A percentile compares a stretch with the other conserved stretches of the same genome.
Evolutionary conservation across 2,329 filamentous ascomycete genomes (phyloP).

Genomic region (Aureobasidium zeae): DNA sequence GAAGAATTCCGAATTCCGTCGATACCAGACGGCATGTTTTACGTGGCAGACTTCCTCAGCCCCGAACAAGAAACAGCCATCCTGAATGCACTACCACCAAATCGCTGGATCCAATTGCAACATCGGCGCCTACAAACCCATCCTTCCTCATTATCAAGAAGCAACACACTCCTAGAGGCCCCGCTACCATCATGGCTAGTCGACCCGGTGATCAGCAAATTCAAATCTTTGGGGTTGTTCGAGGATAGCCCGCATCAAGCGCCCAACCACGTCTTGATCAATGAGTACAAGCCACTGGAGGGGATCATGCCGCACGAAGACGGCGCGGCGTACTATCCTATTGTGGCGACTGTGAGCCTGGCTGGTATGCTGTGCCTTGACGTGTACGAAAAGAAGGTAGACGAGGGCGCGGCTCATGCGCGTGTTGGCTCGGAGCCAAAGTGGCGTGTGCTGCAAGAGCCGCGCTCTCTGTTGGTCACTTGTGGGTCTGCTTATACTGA

Average conservation of each 20-base stretch:
- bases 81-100: constrained; percentile 42
- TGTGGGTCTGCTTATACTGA: constrained; percentile 58
- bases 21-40: constrained; percentile 63
- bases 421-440: constrained; percentile 45
- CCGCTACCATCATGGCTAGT: constrained; percentile 68
- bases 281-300: constrained; percentile 78
- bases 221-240: constrained; percentile 43
- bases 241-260: constrained; percentile 57
- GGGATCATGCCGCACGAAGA: constrained; percentile 99
- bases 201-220: constrained; percentile 56
- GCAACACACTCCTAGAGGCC: constrained; percentile 63
- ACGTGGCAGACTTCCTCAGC: constrained; percentile 78
- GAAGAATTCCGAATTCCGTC: constrained; percentile 33
- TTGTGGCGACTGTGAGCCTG: constrained; percentile 85
- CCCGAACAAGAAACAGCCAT: constrained; percentile 62
- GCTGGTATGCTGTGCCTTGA: constrained; percentile 70
- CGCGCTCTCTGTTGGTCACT: constrained; percentile 68
- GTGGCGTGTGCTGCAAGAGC: constrained; percentile 71
- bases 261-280: constrained; percentile 88
- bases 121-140: constrained; percentile 85
- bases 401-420: constrained; percentile 33
- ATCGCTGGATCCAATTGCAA: constrained; percentile 76
- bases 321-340: constrained; percentile 72
- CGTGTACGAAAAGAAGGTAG: constrained; percentile 43
- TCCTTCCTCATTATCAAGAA: constrained; percentile 70